These are phyloP conservation scores for Arctostaphylos glauca DNA, from an alignment of 148 eudicot genomes.

Conservation along the genomic window DNA sequence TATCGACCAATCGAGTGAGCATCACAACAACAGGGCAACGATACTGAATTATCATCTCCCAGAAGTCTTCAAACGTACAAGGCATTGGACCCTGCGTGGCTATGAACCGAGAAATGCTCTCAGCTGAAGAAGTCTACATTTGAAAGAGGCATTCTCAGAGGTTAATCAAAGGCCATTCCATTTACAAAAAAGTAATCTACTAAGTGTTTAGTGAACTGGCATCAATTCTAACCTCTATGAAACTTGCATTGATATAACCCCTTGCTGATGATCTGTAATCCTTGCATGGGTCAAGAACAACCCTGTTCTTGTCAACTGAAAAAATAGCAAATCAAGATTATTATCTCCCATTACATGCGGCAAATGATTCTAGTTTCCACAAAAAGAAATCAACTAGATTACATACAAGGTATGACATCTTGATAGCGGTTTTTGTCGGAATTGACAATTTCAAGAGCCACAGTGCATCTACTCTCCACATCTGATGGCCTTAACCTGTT, in stretches of 20 bases:
- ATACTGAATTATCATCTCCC: slow-evolving; percentile 93
- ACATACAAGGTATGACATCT: slow-evolving; percentile 88
- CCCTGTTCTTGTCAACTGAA: slow-evolving; percentile 77
- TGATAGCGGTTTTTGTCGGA: slow-evolving; percentile 75
- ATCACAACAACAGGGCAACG: slow-evolving; percentile 83
- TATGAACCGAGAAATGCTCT: slow-evolving; percentile 68
- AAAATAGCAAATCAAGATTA: slow-evolving; percentile 16
- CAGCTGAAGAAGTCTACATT: slow-evolving; percentile 57
- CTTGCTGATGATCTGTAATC: slow-evolving; percentile 71
- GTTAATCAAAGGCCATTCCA: slow-evolving; percentile 15
- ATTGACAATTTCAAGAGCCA: slow-evolving; percentile 66
- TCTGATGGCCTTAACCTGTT: slow-evolving; percentile 58
- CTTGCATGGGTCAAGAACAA: slow-evolving; percentile 67
- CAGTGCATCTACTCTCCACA: slow-evolving; percentile 49
- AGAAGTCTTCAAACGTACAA: slow-evolving; percentile 88
- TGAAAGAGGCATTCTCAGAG: slow-evolving; percentile 15
- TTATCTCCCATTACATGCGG: background rate
- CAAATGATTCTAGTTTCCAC: background rate
- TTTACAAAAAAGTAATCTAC: background rate
- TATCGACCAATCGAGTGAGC: slow-evolving; percentile 87
- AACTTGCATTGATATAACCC: slow-evolving; percentile 94
- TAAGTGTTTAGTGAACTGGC: background rate
- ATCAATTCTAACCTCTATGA: slow-evolving; percentile 48
- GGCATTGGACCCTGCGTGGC: slow-evolving; percentile 97
- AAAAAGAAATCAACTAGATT: background rate